Conservation (phyloP, 768 basidiomycete genomes). For the Boletus eberwhitei region DNA sequence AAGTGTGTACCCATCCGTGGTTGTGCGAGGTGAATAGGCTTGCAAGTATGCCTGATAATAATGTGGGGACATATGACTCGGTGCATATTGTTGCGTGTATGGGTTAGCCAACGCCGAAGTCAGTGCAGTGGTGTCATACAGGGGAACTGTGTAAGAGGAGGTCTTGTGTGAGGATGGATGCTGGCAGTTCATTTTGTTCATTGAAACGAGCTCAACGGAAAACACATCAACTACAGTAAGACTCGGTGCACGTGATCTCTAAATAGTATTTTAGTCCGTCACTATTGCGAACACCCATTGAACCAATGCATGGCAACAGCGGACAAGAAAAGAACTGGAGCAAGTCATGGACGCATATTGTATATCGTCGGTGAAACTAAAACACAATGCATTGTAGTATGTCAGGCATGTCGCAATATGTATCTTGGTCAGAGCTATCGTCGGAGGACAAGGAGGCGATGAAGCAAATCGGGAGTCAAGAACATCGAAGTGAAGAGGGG, state of each 20-base stretch:
- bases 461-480: constrained; percentile 27
- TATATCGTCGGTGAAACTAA: constrained; percentile 25
- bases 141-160: constrained; percentile 13
- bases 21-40: constrained; percentile 23
- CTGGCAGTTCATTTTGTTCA: constrained; percentile 13
- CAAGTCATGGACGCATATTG: constrained; percentile 22
- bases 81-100: constrained; percentile 27
- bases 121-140: constrained; percentile 24
- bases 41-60: constrained; percentile 56
- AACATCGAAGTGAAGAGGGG: constrained; percentile 22
- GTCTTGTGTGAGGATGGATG: constrained; percentile 1
- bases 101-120: constrained; percentile 29
- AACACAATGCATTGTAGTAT: constrained; percentile 34
- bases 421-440: constrained; percentile 25
- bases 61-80: constrained; percentile 41
- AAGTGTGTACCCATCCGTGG: constrained; percentile 35
- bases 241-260: constrained; percentile 20
- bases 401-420: constrained; percentile 29
- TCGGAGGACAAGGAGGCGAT: constrained; percentile 9
- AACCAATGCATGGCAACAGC: background rate
- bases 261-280: background rate
- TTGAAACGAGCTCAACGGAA: background rate
- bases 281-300: constrained; percentile 4
- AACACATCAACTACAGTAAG: background rate
- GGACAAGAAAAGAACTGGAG: constrained; percentile 1